A percentile compares a stretch with the other conserved stretches of the same genome.
phyloP scores from a whole-genome alignment of 169 alveolate genomes.

The Babesia divergens region DNA sequence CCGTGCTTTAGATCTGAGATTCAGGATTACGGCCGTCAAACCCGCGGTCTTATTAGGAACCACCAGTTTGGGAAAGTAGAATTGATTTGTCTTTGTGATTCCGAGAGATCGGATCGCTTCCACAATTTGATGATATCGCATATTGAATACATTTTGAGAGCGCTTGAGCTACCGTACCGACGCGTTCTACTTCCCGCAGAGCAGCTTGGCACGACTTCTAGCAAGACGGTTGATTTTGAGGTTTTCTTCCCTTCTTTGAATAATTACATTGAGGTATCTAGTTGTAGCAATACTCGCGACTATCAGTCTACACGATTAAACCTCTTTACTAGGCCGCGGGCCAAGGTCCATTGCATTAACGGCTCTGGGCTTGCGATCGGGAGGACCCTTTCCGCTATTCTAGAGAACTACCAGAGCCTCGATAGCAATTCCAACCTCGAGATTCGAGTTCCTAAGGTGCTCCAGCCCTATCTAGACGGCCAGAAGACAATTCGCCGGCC shows the following conservation, averaged over 20 bases:
- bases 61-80: conserved; percentile 77
- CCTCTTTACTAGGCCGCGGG: conserved; percentile 40
- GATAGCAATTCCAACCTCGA: conserved; percentile 43
- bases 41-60: conserved; percentile 75
- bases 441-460: conserved; percentile 63
- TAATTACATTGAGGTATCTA: conserved; percentile 73
- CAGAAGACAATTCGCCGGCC: conserved; percentile 13
- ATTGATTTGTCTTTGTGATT: conserved; percentile 62
- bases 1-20: conserved; percentile 74
- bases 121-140: conserved; percentile 69
- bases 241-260: conserved; percentile 71
- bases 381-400: conserved; percentile 70
- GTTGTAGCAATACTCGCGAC: conserved; percentile 73
- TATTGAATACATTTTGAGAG: conserved; percentile 61
- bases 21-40: conserved; percentile 70
- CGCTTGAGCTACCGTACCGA: conserved; percentile 40
- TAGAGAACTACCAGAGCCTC: conserved; percentile 64
- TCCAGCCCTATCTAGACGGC: conserved; percentile 64
- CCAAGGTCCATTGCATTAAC: conserved; percentile 67
- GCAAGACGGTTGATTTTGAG: conserved; percentile 71
- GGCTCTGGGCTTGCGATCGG: conserved; percentile 80
- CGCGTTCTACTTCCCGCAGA: conserved; percentile 61
- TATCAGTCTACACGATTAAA: conserved; percentile 68
- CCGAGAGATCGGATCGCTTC: conserved; percentile 27
- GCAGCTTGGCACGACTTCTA: conserved; percentile 65